Evolutionary conservation across 164 flowering plant genomes (phyloP), one percentile per base, ranked within the genome.

Genomic region (Aristolochia fimbriata): DNA sequence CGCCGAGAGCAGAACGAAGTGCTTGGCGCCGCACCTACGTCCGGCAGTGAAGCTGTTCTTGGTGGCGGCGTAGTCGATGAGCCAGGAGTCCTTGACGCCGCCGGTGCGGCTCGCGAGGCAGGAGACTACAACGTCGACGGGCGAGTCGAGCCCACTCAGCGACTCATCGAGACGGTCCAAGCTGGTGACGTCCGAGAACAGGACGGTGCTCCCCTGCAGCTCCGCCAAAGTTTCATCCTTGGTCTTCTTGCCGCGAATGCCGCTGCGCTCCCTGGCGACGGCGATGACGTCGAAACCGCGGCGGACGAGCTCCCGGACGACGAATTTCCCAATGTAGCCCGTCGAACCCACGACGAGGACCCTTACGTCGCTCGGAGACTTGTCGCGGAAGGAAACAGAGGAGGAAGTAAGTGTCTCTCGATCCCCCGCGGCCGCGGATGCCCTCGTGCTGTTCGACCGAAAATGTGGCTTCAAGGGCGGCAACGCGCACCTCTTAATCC

Each of bases 251-350:
- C 96, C 96, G 60, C 69, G 80, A 65, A 84, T 85, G 20, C 98
- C 96, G 74, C 98, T 91, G 57, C 61, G 83, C 70, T 88, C 95
- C 59, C 96, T 84, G 8, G 96, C 88, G 58, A 88, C 63, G 15
- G 96, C 86, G 8, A 87, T 78, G 10, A 92, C 95, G 74, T 87
- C 83, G 63, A 82, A 92, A 41, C 91, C 93, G 55, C 96, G 75
- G 10, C 68, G 72, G 50, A 89, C 72, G 57, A 92, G 60, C 73
- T 87, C 96, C 51, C 75, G 80, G 15, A 80, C 95, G 2, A 86
- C 96, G 69, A 85, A 92, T 57, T 81, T 89, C 6, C 98, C 98
- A 57, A 89, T 89, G 60, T 92, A 92, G 64, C 96, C 98, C 69
- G 98, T 88, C 49, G 96, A 82, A 48, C 97, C 97, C 68, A 86